Conservation (phyloP, 2,329 filamentous ascomycete species). For the Ceratocystis lukuohia region DNA sequence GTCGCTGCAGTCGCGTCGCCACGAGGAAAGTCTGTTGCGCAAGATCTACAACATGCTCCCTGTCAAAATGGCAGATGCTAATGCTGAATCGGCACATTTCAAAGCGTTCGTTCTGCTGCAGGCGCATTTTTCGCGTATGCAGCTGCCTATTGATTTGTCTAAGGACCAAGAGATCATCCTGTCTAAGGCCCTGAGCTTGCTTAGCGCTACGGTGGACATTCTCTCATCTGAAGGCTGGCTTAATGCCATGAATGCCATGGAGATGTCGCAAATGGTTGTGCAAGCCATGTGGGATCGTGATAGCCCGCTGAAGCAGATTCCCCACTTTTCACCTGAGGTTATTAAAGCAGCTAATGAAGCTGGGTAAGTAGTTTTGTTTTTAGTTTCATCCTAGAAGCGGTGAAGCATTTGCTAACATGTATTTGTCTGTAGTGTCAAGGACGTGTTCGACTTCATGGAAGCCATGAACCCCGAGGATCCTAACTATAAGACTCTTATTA, state of each 20-base stretch:
- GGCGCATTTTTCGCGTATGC: slow-evolving; percentile 95
- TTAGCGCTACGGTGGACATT: slow-evolving; percentile 88
- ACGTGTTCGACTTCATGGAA: slow-evolving; percentile 97
- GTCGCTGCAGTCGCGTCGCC: slow-evolving; percentile 80
- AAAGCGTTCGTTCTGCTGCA: slow-evolving; percentile 96
- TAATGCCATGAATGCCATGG: slow-evolving; percentile 97
- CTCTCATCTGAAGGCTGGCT: slow-evolving; percentile 90
- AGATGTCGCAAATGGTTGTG: slow-evolving; percentile 97
- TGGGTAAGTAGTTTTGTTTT: slow-evolving; percentile 40
- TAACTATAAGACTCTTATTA: slow-evolving; percentile 63
- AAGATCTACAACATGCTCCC: slow-evolving; percentile 90
- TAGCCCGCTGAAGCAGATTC: slow-evolving; percentile 92
- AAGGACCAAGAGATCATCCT: slow-evolving; percentile 90
- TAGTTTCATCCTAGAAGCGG: neutral
- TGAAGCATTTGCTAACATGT: slow-evolving; percentile 25
- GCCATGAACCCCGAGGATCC: slow-evolving; percentile 91
- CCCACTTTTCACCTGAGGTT: slow-evolving; percentile 74
- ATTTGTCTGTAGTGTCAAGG: slow-evolving; percentile 52
- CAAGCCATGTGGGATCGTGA: slow-evolving; percentile 99
- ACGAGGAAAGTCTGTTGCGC: slow-evolving; percentile 76
- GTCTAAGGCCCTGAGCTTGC: slow-evolving; percentile 68
- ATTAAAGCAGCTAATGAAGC: slow-evolving; percentile 71
- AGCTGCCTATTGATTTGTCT: slow-evolving; percentile 83
- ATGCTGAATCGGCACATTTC: slow-evolving; percentile 90
- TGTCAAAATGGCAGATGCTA: slow-evolving; percentile 81